Evolutionary conservation across 1,139 yeast species (phyloP).

Genomic region (Groenewaldozyma auringiensis): DNA sequence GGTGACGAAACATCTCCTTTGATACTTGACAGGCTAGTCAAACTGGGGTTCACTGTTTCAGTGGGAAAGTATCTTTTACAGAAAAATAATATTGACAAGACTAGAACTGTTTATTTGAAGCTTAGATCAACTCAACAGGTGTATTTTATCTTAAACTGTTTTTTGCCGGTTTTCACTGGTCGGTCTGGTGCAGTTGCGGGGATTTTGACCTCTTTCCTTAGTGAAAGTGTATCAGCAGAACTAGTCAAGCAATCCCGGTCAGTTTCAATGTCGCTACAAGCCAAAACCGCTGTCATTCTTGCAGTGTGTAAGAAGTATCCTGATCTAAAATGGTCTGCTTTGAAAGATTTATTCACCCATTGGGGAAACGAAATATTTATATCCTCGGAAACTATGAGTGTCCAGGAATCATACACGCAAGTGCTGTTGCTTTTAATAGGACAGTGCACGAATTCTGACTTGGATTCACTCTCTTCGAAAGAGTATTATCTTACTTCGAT

Average conservation of each 20-base stretch:
- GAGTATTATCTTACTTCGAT: conserved; percentile 37
- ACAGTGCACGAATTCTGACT: conserved; percentile 21
- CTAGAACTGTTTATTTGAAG: conserved; percentile 3
- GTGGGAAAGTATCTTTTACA: conserved; percentile 8
- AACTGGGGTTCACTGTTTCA: neutral
- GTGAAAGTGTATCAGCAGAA: neutral
- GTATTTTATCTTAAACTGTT: conserved; percentile 8
- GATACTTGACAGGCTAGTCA: conserved; percentile 14
- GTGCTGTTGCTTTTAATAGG: conserved; percentile 21
- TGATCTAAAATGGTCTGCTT: conserved; percentile 8
- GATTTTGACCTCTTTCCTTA: conserved; percentile 5
- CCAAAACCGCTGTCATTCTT: conserved; percentile 12
- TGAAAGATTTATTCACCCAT: conserved; percentile 14
- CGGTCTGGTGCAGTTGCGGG: conserved; percentile 8
- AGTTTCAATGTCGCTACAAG: conserved; percentile 8
- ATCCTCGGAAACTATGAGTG: conserved; percentile 17
- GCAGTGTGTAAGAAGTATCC: conserved; percentile 2
- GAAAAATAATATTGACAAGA: conserved; percentile 1
- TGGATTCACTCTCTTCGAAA: conserved; percentile 26
- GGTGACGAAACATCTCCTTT: conserved; percentile 11
- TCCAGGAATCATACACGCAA: conserved; percentile 24
- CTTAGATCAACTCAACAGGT: conserved; percentile 12
- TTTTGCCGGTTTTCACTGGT: conserved; percentile 9
- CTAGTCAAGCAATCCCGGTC: conserved; percentile 12
- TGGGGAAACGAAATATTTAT: conserved; percentile 23